phyloP scores from a whole-genome alignment of 2,329 filamentous ascomycete species.

The Trichoderma sp. region DNA sequence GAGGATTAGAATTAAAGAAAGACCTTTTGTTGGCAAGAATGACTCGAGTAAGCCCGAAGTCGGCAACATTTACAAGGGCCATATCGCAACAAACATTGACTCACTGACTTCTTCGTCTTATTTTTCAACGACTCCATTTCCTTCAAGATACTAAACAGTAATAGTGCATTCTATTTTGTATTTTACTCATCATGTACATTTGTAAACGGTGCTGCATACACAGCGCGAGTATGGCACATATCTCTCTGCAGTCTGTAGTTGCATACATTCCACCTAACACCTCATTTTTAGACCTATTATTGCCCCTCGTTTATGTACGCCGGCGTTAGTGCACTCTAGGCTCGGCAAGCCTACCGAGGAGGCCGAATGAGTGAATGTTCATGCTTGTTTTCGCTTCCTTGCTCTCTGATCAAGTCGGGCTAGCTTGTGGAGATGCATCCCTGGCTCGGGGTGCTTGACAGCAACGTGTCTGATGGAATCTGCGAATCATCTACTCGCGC shows the following conservation, averaged over 20 bases:
- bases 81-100: not conserved
- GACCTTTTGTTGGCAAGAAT: not conserved
- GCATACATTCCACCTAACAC: not conserved
- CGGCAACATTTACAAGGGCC: not conserved
- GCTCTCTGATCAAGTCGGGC: not conserved
- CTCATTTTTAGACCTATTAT: not conserved
- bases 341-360: not conserved
- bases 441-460: not conserved
- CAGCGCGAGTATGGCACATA: not conserved
- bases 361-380: not conserved
- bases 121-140: not conserved
- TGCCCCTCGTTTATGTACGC: not conserved
- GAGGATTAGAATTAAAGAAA: not conserved
- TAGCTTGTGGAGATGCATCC: not conserved
- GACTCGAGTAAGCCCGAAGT: not conserved
- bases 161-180: not conserved
- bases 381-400: not conserved
- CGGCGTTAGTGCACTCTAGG: not conserved
- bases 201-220: not conserved
- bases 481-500: not conserved
- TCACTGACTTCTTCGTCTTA: not conserved
- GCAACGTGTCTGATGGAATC: not conserved
- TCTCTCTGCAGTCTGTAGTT: not conserved
- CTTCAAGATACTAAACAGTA: not conserved
- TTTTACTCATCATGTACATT: not conserved